These are phyloP conservation scores for Naganishia liquefaciens DNA, from an alignment of 1,284 basidiomycete genomes.

Conservation along the genomic window DNA sequence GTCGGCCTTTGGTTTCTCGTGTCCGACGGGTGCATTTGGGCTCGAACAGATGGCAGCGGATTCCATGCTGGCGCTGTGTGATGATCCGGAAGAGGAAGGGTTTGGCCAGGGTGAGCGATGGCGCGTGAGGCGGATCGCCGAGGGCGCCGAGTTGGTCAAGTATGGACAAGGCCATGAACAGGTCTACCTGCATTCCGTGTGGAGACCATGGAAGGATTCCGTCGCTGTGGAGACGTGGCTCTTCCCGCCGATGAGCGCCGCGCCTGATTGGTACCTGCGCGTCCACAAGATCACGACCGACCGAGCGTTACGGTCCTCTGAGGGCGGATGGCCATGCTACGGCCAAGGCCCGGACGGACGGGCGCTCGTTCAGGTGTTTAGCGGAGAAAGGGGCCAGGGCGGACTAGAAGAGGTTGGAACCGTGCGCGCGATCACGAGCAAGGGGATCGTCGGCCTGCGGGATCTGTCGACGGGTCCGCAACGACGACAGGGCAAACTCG, in stretches of 20 bases:
- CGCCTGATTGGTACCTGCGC: conserved; percentile 68
- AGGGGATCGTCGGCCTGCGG: conserved; percentile 65
- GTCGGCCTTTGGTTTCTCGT: conserved; percentile 71
- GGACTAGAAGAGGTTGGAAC: conserved; percentile 44
- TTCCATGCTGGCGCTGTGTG: conserved; percentile 67
- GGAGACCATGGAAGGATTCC: conserved; percentile 68
- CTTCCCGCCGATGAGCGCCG: conserved; percentile 62
- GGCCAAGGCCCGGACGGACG: conserved; percentile 67
- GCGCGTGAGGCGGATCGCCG: conserved; percentile 66
- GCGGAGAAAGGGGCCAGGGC: conserved; percentile 45
- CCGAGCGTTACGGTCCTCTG: conserved; percentile 61
- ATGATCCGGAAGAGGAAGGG: conserved; percentile 55
- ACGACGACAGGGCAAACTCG: conserved; percentile 56
- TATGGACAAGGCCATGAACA: conserved; percentile 45
- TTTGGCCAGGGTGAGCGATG: conserved; percentile 63
- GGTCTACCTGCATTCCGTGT: conserved; percentile 65
- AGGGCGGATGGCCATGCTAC: conserved; percentile 71
- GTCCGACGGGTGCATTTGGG: conserved; percentile 67
- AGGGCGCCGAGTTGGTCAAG: conserved; percentile 64
- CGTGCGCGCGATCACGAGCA: conserved; percentile 62
- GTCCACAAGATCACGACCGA: conserved; percentile 65
- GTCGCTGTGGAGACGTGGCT: conserved; percentile 74
- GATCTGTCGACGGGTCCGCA: conserved; percentile 54
- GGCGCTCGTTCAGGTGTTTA: conserved; percentile 57
- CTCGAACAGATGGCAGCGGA: conserved; percentile 72